Base-by-base conservation (phyloP, 768 basidiomycete species). In the Lentinula aciculospora region DNA sequence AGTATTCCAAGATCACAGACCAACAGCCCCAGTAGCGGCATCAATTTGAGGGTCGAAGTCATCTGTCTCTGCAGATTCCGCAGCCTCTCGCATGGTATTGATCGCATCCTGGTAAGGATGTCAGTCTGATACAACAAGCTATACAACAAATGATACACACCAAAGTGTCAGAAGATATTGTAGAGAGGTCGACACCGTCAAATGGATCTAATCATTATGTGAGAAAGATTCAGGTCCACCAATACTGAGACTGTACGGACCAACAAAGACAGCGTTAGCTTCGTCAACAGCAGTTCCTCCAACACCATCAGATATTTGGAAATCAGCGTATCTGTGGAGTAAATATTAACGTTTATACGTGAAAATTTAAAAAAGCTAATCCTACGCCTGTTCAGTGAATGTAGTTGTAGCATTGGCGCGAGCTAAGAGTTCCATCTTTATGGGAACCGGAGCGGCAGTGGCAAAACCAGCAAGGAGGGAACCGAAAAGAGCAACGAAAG, bases 251-350 rank as follows among this genome's bases (percentile, higher is more conserved):
- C 0, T 19, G 6, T 15, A 61, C 65, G 19, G 27, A 66, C 67
- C 60, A 56, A 74, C 69, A 65, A 76, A 75, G 45, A 74, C 71
- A 5, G 75, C 75, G 56, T 71, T 68, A 1, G 73, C 74, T 55
- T 74, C 54, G 0, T 70, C 72, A 45, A 63, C 36, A 1, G 75
- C 75, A 36, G 70, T 65, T 2, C 75, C 75, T 7, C 63, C 74
- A 7, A 69, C 66, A 29, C 71, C 71, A 54, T 69, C 68, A 15
- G 72, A 74, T 58, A 76, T 76, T 61, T 76, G 75, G 72, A 76
- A 74, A 34, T 66, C 65, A 21, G 66, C 61, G 60, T 76, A 76
- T 62, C 74, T 76, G 23, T 29, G 53, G 3, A 28, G 31, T 34
- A 23, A 3, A 12, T 15, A 13, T 49, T 61, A 31, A 42, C 8